These are phyloP conservation scores for Astragalus membranaceus DNA, from an alignment of 306 rosid genomes.

Conservation along the genomic window DNA sequence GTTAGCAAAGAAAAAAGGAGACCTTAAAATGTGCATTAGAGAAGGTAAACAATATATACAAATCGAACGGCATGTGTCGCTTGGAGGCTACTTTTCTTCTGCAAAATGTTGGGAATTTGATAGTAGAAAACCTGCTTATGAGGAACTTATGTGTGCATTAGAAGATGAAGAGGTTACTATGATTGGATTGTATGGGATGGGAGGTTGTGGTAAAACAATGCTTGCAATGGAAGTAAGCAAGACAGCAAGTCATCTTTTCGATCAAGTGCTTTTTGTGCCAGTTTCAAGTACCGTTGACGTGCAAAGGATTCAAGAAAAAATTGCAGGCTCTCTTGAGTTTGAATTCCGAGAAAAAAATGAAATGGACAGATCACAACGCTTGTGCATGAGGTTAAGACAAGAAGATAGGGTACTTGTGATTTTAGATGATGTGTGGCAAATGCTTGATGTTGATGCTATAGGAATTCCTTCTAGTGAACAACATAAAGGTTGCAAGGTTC, in stretches of 20 bases:
- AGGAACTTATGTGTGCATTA: slow-evolving; percentile 1
- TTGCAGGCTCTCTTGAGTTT: slow-evolving; percentile 3
- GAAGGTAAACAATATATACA: neutral
- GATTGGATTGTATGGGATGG: slow-evolving; percentile 18
- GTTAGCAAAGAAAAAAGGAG: neutral
- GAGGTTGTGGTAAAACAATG: slow-evolving; percentile 17
- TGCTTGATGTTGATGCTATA: neutral
- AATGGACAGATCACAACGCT: neutral
- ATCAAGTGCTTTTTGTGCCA: slow-evolving; percentile 9
- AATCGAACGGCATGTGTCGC: slow-evolving; percentile 1
- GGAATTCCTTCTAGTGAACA: slow-evolving; percentile 8
- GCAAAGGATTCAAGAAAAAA: slow-evolving; percentile 7
- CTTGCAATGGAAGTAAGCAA: slow-evolving; percentile 6
- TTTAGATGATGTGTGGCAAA: slow-evolving; percentile 11
- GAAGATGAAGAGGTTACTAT: neutral
- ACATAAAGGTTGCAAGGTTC: slow-evolving; percentile 2
- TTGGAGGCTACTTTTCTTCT: neutral
- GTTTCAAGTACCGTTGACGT: neutral
- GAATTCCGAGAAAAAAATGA: neutral
- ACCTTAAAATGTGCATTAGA: neutral
- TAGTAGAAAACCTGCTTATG: slow-evolving; percentile 2
- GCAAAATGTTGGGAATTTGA: neutral
- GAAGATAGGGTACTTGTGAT: slow-evolving; percentile 6
- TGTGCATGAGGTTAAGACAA: slow-evolving; percentile 4
- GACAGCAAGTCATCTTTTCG: neutral